Evolutionary conservation across 1,139 yeast genomes (phyloP).

Genomic region (Magnusiomyces clavatus): DNA sequence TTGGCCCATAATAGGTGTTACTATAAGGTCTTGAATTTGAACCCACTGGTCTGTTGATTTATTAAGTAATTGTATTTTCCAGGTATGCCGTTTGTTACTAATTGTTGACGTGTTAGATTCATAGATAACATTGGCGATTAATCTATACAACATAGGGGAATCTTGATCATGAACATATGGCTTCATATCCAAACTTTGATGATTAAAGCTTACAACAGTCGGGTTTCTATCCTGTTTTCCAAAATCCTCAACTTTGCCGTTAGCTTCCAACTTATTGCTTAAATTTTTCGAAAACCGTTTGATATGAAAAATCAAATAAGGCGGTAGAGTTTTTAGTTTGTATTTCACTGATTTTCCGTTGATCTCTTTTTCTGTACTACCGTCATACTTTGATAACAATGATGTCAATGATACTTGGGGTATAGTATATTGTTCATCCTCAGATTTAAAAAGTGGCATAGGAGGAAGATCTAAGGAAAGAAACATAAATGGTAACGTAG

Average conservation of each 20-base stretch:
- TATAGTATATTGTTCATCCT: conserved; percentile 36
- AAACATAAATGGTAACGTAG: conserved; percentile 46
- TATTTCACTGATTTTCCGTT: conserved; percentile 35
- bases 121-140: conserved; percentile 47
- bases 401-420: conserved; percentile 47
- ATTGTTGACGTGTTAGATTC: conserved; percentile 26
- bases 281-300: conserved; percentile 40
- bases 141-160: conserved; percentile 34
- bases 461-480: conserved; percentile 54
- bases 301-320: conserved; percentile 46
- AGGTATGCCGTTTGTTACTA: conserved; percentile 25
- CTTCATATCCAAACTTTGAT: conserved; percentile 37
- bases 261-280: conserved; percentile 25
- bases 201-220: conserved; percentile 57
- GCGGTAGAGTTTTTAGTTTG: conserved; percentile 43
- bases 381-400: conserved; percentile 44
- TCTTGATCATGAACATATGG: conserved; percentile 24
- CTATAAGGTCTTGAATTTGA: conserved; percentile 46
- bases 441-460: conserved; percentile 46
- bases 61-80: conserved; percentile 48
- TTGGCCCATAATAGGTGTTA: conserved; percentile 45
- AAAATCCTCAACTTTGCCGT: conserved; percentile 18
- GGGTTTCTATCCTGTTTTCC: conserved; percentile 37
- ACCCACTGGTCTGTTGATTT: conserved; percentile 44
- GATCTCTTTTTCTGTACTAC: conserved; percentile 30